These are phyloP conservation scores for Aspergillus bridgeri DNA, from an alignment of 495 filamentous ascomycete species.

Conservation along the genomic window DNA sequence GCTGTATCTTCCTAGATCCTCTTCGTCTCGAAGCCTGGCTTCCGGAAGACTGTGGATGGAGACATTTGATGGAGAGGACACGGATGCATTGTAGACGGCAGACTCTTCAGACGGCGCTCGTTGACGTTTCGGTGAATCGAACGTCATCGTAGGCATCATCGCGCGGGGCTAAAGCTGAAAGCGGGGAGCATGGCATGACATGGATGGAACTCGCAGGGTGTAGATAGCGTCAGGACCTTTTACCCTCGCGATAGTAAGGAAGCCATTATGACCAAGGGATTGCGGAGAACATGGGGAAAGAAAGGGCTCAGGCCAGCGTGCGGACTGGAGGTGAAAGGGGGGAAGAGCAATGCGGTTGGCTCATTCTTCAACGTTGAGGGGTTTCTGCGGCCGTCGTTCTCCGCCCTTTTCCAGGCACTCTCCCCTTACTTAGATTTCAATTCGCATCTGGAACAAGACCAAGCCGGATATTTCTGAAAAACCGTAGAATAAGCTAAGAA, in stretches of 20 bases:
- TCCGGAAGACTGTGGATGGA: constrained; percentile 37
- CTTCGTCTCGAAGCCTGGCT: constrained; percentile 29
- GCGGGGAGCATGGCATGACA: constrained; percentile 27
- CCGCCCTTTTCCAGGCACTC: too few species aligned
- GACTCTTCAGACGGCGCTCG: constrained; percentile 35
- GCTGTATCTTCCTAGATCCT: constrained; percentile 45
- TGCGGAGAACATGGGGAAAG: constrained; percentile 5
- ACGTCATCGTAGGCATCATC: constrained; percentile 33
- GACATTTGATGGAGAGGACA: constrained; percentile 34
- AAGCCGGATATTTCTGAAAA: neutral
- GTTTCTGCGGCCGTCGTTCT: too few species aligned
- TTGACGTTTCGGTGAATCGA: constrained; percentile 42
- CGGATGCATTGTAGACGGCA: constrained; percentile 31
- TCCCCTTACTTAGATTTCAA: too few species aligned
- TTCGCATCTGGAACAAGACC: neutral
- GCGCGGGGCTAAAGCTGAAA: constrained; percentile 23
- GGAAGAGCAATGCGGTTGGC: constrained; percentile 7
- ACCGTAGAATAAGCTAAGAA: neutral
- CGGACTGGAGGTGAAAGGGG: constrained; percentile 4
- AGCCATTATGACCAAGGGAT: constrained; percentile 10
- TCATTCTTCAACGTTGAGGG: constrained; percentile 6
- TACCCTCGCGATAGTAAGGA: neutral
- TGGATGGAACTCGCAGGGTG: constrained; percentile 7
- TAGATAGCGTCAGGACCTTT: neutral
- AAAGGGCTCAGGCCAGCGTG: constrained; percentile 9